Evolutionary conservation across 805 yeast genomes (phyloP).

Genomic region (Zygotorulaspora sp.): DNA sequence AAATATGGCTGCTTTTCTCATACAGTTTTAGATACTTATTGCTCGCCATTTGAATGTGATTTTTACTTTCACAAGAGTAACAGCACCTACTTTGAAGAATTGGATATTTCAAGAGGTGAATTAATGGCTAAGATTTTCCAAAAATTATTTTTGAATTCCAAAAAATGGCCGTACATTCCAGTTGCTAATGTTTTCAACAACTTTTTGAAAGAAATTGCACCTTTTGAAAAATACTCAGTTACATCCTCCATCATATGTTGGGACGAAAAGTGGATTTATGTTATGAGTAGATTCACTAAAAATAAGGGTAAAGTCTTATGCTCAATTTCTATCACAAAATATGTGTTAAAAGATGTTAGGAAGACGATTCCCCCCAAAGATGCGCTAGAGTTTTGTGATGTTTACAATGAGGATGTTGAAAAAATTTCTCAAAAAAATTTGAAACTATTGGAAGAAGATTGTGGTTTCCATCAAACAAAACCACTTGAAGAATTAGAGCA

Average conservation of each 20-base stretch:
- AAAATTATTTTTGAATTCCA: slow-evolving; percentile 46
- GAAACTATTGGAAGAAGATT: slow-evolving; percentile 18
- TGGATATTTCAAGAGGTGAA: slow-evolving; percentile 73
- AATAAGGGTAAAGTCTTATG: slow-evolving; percentile 39
- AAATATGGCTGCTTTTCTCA: slow-evolving; percentile 40
- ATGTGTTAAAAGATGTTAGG: slow-evolving; percentile 76
- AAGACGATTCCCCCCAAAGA: slow-evolving; percentile 66
- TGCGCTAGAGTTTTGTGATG: slow-evolving; percentile 52
- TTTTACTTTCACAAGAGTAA: slow-evolving; percentile 84
- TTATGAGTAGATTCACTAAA: slow-evolving; percentile 57
- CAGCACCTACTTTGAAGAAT: slow-evolving; percentile 75
- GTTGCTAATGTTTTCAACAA: slow-evolving; percentile 66
- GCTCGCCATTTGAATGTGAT: slow-evolving; percentile 78
- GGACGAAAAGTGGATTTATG: slow-evolving; percentile 84
- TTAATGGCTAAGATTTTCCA: slow-evolving; percentile 55
- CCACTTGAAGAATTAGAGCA: slow-evolving; percentile 22
- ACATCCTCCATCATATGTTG: slow-evolving; percentile 64
- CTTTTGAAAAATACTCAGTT: slow-evolving; percentile 56
- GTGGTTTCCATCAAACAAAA: slow-evolving; percentile 32
- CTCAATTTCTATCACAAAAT: slow-evolving; percentile 66
- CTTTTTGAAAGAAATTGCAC: slow-evolving; percentile 68
- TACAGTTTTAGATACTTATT: slow-evolving; percentile 45
- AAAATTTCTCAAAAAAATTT: slow-evolving; percentile 40
- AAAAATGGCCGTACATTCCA: slow-evolving; percentile 58
- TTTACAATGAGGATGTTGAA: slow-evolving; percentile 50